Conservation (phyloP, 2,329 filamentous ascomycete genomes). For the Pestalotiopsis sp. region DNA sequence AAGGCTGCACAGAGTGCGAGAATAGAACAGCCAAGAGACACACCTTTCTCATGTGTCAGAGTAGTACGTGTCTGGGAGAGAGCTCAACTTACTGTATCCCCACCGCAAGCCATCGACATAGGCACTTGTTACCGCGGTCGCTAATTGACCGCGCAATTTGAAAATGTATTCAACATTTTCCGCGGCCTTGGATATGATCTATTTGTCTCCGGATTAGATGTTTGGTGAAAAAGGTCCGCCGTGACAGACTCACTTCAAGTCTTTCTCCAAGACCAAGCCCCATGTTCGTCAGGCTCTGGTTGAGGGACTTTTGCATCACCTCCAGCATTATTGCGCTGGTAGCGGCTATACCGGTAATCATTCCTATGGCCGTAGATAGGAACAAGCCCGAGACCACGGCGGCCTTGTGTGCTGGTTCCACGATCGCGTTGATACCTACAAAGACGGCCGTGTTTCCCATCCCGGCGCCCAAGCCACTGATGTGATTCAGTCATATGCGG, state of each 20-base stretch:
- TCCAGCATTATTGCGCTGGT: conserved; percentile 38
- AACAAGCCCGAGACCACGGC: conserved; percentile 45
- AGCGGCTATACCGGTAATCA: conserved; percentile 40
- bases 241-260: neutral
- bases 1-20: neutral
- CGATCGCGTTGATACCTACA: conserved; percentile 43
- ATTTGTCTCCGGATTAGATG: neutral
- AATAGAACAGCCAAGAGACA: conserved; percentile 7
- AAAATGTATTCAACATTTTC: conserved; percentile 11
- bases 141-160: neutral
- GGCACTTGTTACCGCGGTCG: neutral
- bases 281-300: neutral
- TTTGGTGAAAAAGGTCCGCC: neutral
- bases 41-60: neutral
- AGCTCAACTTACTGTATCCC: conserved; percentile 6
- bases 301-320: conserved; percentile 17
- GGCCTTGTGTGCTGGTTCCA: conserved; percentile 39
- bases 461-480: conserved; percentile 45
- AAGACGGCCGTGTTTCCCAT: conserved; percentile 43
- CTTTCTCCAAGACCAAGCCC: neutral
- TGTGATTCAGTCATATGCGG: neutral
- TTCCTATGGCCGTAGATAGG: conserved; percentile 37
- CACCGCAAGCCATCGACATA: conserved; percentile 10
- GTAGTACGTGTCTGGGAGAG: neutral
- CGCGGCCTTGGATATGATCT: conserved; percentile 6